These are phyloP conservation scores for Verticillium klebahnii DNA, from an alignment of 2,329 filamentous ascomycete genomes.

Conservation along the genomic window DNA sequence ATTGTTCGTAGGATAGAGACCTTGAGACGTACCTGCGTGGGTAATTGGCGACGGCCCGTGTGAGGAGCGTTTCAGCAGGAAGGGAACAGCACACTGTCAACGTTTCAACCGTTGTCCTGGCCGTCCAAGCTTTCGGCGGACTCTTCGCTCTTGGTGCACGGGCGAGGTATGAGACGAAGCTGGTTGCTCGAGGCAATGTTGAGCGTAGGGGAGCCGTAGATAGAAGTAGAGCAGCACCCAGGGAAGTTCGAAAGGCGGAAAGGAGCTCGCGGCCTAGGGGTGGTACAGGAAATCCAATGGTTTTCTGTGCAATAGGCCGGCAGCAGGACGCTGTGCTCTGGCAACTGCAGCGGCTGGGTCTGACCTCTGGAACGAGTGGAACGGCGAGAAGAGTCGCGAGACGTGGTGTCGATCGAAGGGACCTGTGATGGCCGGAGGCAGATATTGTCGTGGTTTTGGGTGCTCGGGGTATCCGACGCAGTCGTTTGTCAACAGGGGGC, in stretches of 20 bases:
- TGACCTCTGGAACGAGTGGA: neutral
- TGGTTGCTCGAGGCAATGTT: neutral
- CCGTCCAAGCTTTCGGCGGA: neutral
- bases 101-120: constrained; percentile 2
- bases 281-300: constrained; percentile 17
- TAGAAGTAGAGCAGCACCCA: neutral
- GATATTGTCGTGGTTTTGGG: constrained; percentile 2
- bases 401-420: neutral
- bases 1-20: neutral
- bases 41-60: constrained; percentile 2
- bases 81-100: constrained; percentile 5
- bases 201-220: neutral
- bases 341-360: neutral
- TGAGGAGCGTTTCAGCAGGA: constrained; percentile 12
- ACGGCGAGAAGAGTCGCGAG: neutral
- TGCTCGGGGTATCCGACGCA: neutral
- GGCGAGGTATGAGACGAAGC: neutral
- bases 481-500: constrained; percentile 1
- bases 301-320: constrained; percentile 19
- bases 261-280: constrained; percentile 6
- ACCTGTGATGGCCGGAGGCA: neutral
- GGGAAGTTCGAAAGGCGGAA: neutral
- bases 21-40: constrained; percentile 8
- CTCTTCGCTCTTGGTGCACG: constrained; percentile 1
- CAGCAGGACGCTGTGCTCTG: constrained; percentile 16